Evolutionary conservation across 1,139 yeast genomes (phyloP), one percentile per base, ranked within the genome.

Genomic region (Pichia sp.): DNA sequence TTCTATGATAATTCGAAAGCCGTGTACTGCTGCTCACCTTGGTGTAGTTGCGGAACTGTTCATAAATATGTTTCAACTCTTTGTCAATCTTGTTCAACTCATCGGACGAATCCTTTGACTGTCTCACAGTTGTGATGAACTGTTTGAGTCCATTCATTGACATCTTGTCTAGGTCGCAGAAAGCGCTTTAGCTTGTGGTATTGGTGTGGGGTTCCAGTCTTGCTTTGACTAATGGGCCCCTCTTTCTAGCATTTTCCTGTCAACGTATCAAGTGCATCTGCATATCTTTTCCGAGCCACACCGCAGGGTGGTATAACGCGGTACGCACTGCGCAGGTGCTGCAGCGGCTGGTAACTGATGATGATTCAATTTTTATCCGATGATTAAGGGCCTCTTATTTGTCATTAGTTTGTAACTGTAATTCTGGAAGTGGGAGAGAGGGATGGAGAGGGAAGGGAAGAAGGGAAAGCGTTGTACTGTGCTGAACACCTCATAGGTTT

Each of bases 101-200:
- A 52, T 87, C 90, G 52, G 84, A 87, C 43, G 77, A 72, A 44
- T 87, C 86, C 57, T 83, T 80, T 8, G 92, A 76, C 60, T 87
- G 82, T 52, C 98, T 76, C 51, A 93, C 72, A 68, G 92, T 97
- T 47, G 92, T 82, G 60, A 93, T 90, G 75, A 93, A 93, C 70
- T 87, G 90, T 62, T 80, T 81, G 63, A 87, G 74, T 19, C 95
- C 95, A 47, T 63, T 65, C 70, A 67, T 67, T 5, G 68, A 62
- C 44, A 54, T 51, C 23, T 19, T 19, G 3, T 19, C 23, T 19
- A 2, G 23, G 23, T 19, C 3, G 23, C 23, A 19, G 23, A 19
- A 19, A 19, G 23, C 23, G 23, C 23, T 19, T 19, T 19, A 3
- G 23, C 3, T 19, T 19, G 23, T 19, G 3, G 23, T 19, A 19